phyloP scores from a whole-genome alignment of 169 alveolate species.

The Plasmodium gallinaceum region DNA sequence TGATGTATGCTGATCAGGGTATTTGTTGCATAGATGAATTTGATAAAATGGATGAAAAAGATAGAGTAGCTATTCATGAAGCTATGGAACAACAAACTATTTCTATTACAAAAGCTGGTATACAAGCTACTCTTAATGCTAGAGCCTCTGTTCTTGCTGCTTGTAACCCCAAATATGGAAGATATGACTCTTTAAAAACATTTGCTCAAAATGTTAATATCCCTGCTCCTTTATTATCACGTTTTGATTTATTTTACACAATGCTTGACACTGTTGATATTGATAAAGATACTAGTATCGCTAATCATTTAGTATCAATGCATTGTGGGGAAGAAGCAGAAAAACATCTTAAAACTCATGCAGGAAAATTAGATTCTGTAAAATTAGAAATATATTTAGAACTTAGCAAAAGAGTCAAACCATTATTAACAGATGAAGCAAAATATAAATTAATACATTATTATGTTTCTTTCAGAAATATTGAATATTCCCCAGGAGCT shows the following conservation, averaged over 20 bases:
- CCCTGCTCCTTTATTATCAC: slow-evolving; percentile 96
- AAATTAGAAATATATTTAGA: slow-evolving; percentile 93
- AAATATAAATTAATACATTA: slow-evolving; percentile 92
- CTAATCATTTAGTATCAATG: slow-evolving; percentile 82
- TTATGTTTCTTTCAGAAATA: slow-evolving; percentile 93
- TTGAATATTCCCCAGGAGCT: slow-evolving; percentile 90
- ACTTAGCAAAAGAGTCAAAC: slow-evolving; percentile 93
- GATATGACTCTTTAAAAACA: slow-evolving; percentile 94
- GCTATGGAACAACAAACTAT: slow-evolving; percentile 99
- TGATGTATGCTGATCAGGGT: slow-evolving; percentile 98
- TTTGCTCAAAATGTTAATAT: slow-evolving; percentile 94
- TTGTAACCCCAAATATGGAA: slow-evolving; percentile 97
- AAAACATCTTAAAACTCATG: slow-evolving; percentile 54
- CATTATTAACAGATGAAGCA: slow-evolving; percentile 93
- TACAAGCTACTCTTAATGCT: slow-evolving; percentile 98
- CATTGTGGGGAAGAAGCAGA: slow-evolving; percentile 73
- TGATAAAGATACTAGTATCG: slow-evolving; percentile 90
- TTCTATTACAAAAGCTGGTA: slow-evolving; percentile 98
- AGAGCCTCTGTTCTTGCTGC: slow-evolving; percentile 99
- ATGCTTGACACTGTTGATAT: slow-evolving; percentile 94
- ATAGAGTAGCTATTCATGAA: slow-evolving; percentile 99
- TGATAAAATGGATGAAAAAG: slow-evolving; percentile 97
- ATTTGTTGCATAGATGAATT: slow-evolving; percentile 98
- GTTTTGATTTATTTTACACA: slow-evolving; percentile 97
- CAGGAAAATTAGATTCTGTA: slow-evolving; percentile 86